Evolutionary conservation across 345 rosid species (phyloP), one percentile per base, ranked within the genome.

Genomic region (Moringa oleifera): DNA sequence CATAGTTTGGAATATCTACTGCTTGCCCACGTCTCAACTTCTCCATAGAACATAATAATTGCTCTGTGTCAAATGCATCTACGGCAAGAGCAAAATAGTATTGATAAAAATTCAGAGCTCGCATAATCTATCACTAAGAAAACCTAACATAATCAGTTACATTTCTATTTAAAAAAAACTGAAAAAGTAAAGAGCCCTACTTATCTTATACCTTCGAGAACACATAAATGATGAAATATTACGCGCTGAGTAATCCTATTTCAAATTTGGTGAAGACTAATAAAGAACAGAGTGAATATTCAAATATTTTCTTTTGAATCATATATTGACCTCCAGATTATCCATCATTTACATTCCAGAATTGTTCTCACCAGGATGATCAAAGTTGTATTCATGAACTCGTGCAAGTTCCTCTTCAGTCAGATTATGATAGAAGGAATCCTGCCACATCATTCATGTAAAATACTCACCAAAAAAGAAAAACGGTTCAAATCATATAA

Each of bases 371-470:
- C 99, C 97, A 46, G 97, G 99, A 81, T 91, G 99, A 72, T 94
- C 99, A 84, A 90, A 94, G 85, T 94, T 94, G 86, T 91, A 94
- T 63, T 94, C 99, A 70, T 85, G 85, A 73, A 94, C 99, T 69
- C 75, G 78, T 22, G 74, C 62, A 78, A 94, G 90, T 78, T 94
- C 99, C 69, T 87, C 91, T 71, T 86, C 95, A 15, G 83, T 78
- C 73, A 94, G 84, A 80, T 80, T 85, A 77, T 85, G 89, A 81
- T 94, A 94, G 85, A 94, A 94, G n/a, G 99, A 90, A 84, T 94
- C 99, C 99, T 90, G 95, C 76, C 82, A 83, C 75, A 63, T 62
- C 58, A 62, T 74, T 68, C 51, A 69, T 52, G 53, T 61, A 20
- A 67, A 72, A 53, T 67, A 57, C 20, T 59, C 58, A 58, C 17